Base-by-base conservation (phyloP, 2,329 filamentous ascomycete species). In the Curvularia sp. region DNA sequence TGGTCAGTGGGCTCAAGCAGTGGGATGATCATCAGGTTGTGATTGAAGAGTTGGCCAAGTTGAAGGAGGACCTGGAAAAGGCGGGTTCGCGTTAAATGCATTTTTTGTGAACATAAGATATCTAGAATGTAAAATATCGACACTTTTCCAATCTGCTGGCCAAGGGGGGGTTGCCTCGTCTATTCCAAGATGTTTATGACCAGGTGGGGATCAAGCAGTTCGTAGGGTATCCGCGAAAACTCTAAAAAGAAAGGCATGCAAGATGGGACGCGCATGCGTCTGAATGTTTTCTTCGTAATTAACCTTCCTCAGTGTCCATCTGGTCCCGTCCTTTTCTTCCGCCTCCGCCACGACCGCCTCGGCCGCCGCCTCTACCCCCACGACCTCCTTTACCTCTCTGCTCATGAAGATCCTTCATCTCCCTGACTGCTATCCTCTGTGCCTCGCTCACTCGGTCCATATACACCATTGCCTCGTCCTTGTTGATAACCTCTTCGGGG, bases 401-500 rank as follows among this genome's bases (percentile, higher is more conserved):
- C 63, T 96, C 92, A 54, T 90, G 85, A 65, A 93, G 75, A 54
- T 86, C 84, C 82, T 93, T 95, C 89, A 97, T 91, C 78, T 96
- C 89, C 55, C 84, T 86, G 49, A 90, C 86, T 0, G 93, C 90
- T 55, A 91, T 84, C 47, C 92, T 84, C 75, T 97, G 92, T 0
- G 93, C 93, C 76, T 96, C 92, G 57, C 91, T 88, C 0, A 96
- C 91, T 1, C 91, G 84, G 55, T 86, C 82, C 66, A 88, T 88
- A 76, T 96, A 89, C 0, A 93, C 84, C 86, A 96, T 90, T 0
- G 93, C 91, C 73, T 96, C 92, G 18, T 95, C 92, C 79, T 92
- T 92, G 48, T 88, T 86, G 0, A 86, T 83, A 7, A 85, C 80
- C 69, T 90, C 90, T 72, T 91, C 88, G 0, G 83, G 77, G 55